Evolutionary conservation across 2,329 filamentous ascomycete genomes (phyloP).

Genomic region (Aspergillus alliaceus): DNA sequence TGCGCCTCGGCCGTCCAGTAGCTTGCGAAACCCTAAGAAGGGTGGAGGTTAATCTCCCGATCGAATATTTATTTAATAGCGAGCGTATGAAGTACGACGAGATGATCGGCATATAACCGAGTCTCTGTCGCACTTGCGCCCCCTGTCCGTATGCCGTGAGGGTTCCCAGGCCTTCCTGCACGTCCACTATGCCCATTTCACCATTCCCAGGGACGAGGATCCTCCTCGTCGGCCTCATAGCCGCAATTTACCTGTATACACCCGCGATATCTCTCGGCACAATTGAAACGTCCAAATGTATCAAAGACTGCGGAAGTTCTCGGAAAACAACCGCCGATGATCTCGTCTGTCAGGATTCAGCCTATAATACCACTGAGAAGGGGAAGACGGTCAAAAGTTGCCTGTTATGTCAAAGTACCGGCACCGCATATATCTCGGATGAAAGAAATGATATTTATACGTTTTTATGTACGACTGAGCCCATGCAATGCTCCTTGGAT

Average conservation of each 20-base stretch:
- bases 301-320: neutral
- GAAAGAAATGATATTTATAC: neutral
- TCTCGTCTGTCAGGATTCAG: neutral
- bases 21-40: neutral
- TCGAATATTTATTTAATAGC: no score
- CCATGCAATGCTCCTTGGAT: no score
- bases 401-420: neutral
- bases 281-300: neutral
- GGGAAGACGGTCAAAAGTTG: neutral
- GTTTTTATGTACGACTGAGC: neutral
- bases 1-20: neutral
- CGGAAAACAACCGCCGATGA: neutral
- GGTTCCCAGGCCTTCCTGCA: neutral
- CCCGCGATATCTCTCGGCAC: neutral
- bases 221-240: neutral
- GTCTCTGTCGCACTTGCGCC: neutral
- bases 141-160: no score
- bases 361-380: neutral
- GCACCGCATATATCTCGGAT: neutral
- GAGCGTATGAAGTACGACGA: no score
- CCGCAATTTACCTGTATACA: neutral
- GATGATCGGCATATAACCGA: neutral
- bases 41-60: no score
- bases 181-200: neutral
- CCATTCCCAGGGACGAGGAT: neutral